These are phyloP conservation scores for Vitis riparia DNA, from an alignment of 164 flowering plant genomes.

Conservation along the genomic window DNA sequence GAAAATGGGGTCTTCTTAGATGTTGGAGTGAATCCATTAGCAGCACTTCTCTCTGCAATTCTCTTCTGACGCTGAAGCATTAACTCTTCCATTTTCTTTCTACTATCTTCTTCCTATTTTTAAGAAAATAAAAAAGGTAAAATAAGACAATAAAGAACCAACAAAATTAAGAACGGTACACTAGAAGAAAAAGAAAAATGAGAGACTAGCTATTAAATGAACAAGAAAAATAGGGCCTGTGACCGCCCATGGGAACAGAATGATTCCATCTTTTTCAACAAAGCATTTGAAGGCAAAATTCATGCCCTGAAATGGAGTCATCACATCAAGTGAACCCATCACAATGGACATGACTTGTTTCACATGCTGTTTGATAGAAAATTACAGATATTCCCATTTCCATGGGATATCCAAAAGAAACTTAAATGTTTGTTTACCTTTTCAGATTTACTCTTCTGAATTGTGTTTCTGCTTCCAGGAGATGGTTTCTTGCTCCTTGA, in stretches of 20 bases:
- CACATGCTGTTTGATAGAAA: too few relatives aligned
- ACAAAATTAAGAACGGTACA: neutral
- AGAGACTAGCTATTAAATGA: too few relatives aligned
- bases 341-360: too few relatives aligned
- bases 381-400: too few relatives aligned
- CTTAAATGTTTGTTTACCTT: slow-evolving; percentile 42
- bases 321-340: neutral
- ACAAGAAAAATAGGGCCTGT: neutral
- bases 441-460: slow-evolving; percentile 56
- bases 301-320: neutral
- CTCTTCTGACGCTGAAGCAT: slow-evolving; percentile 70
- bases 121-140: neutral
- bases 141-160: too few relatives aligned
- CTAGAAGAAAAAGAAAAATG: neutral
- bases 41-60: slow-evolving; percentile 84
- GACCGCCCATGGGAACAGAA: neutral
- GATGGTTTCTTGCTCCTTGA: slow-evolving; percentile 46
- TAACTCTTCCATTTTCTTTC: slow-evolving; percentile 72
- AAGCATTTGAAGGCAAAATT: neutral
- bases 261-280: neutral
- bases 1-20: slow-evolving; percentile 27
- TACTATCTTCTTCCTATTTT: slow-evolving; percentile 78
- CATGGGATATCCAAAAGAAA: too few relatives aligned
- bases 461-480: slow-evolving; percentile 35
- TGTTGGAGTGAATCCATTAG: slow-evolving; percentile 31